phyloP scores from a whole-genome alignment of 495 filamentous ascomycete genomes.

The Antarctomyces pellizariae region DNA sequence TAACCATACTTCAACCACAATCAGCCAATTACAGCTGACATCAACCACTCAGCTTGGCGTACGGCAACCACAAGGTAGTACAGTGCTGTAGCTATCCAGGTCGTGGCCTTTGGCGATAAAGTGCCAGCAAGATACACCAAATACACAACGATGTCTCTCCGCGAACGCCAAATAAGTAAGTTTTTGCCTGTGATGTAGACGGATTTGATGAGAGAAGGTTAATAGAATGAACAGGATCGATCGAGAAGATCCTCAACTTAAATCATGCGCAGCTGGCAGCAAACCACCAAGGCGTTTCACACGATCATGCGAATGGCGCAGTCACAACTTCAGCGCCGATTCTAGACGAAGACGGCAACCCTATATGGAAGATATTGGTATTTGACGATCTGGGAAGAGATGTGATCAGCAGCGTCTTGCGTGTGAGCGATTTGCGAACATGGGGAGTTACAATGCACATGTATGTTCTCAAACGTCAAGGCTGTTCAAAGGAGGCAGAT shows the following conservation, averaged over 20 bases:
- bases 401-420: constrained; percentile 76
- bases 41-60: too few species aligned
- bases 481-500: not conserved
- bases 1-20: not conserved
- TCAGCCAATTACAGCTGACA: too few species aligned
- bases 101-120: too few species aligned
- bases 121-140: not conserved
- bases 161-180: constrained; percentile 91
- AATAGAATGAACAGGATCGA: constrained; percentile 36
- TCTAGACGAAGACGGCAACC: constrained; percentile 67
- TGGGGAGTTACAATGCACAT: constrained; percentile 97
- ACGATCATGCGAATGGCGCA: constrained; percentile 28
- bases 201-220: constrained; percentile 6
- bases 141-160: constrained; percentile 28
- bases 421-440: constrained; percentile 75
- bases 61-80: too few species aligned
- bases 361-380: constrained; percentile 41
- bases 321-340: constrained; percentile 53
- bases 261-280: constrained; percentile 44
- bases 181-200: constrained; percentile 13
- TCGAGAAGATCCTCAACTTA: constrained; percentile 88
- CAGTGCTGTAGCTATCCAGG: too few species aligned
- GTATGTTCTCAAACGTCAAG: constrained; percentile 16
- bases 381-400: constrained; percentile 39
- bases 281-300: constrained; percentile 30